phyloP scores from a whole-genome alignment of 306 rosid genomes.

The Vicia sativa region DNA sequence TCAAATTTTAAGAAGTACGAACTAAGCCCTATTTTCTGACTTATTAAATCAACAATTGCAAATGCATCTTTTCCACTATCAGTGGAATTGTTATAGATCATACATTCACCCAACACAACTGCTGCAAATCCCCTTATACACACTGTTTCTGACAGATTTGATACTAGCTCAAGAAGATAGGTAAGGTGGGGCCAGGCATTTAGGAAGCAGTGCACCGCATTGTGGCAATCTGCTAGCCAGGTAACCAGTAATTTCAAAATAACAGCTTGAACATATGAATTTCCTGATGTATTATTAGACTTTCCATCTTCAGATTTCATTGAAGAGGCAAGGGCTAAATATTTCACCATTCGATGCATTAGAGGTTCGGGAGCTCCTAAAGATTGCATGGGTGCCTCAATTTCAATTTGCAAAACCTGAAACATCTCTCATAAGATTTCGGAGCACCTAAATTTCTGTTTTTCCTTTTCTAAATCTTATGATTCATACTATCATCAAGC shows the following conservation, averaged over 20 bases:
- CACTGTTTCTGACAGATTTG: conserved; percentile 72
- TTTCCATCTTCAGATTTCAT: conserved; percentile 76
- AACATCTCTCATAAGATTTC: conserved; percentile 35
- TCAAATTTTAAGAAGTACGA: conserved; percentile 81
- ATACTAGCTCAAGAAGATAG: conserved; percentile 80
- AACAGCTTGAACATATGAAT: conserved; percentile 63
- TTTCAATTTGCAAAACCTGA: conserved; percentile 81
- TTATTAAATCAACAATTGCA: conserved; percentile 72
- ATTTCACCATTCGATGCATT: conserved; percentile 84
- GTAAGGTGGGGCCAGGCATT: conserved; percentile 93
- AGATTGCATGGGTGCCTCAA: conserved; percentile 75
- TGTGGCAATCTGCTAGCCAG: conserved; percentile 86
- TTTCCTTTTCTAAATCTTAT: conserved; percentile 15
- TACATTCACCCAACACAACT: conserved; percentile 89
- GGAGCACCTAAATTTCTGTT: conserved; percentile 9
- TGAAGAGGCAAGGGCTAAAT: conserved; percentile 83
- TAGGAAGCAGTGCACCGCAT: conserved; percentile 84
- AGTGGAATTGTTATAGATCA: conserved; percentile 73
- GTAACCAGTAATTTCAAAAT: conserved; percentile 79
- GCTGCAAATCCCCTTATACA: conserved; percentile 80
- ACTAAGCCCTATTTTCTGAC: conserved; percentile 91
- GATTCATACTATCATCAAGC: conserved; percentile 4
- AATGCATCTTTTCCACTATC: conserved; percentile 76
- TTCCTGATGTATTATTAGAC: conserved; percentile 48
- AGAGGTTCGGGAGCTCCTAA: conserved; percentile 85